Conservation (phyloP, 805 yeast species). For the Candida vaughaniae region DNA sequence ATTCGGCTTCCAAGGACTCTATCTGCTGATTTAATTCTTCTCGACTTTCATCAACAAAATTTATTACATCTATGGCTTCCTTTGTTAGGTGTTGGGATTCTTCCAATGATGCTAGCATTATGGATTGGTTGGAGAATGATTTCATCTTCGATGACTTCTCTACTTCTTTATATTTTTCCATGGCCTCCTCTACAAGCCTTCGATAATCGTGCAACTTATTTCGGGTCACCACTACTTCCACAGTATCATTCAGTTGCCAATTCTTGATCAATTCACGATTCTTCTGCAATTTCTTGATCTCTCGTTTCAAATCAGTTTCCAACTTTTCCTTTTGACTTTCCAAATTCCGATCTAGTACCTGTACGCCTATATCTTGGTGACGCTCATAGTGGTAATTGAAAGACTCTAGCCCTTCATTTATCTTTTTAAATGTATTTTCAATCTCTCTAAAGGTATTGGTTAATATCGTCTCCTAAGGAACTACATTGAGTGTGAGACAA, state of each 20-base stretch:
- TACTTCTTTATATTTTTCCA: conserved; percentile 46
- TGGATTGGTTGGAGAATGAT: conserved; percentile 44
- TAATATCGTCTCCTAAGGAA: conserved; percentile 7
- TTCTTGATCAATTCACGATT: conserved; percentile 45
- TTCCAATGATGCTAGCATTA: conserved; percentile 41
- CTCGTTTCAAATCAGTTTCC: conserved; percentile 44
- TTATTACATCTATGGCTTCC: conserved; percentile 34
- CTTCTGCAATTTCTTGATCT: conserved; percentile 45
- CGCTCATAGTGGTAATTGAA: conserved; percentile 46
- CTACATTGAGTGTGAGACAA: neutral
- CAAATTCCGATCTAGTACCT: conserved; percentile 27
- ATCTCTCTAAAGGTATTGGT: conserved; percentile 29
- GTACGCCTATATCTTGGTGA: conserved; percentile 32
- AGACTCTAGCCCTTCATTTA: conserved; percentile 45
- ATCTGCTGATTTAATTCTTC: conserved; percentile 35
- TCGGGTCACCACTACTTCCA: conserved; percentile 26
- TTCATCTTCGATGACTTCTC: conserved; percentile 44
- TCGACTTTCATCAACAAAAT: conserved; percentile 28
- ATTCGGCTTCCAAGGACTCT: conserved; percentile 38
- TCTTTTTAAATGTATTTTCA: conserved; percentile 43
- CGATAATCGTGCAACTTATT: conserved; percentile 36
- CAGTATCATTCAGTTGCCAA: conserved; percentile 40
- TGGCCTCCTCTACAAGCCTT: conserved; percentile 42
- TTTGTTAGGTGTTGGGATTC: conserved; percentile 30
- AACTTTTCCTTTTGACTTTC: conserved; percentile 46